Percentiles rank a stretch among this genome's conserved stretches.
Evolutionary conservation across 495 filamentous ascomycete genomes (phyloP).

Genomic region (Wilcoxina mikolae): DNA sequence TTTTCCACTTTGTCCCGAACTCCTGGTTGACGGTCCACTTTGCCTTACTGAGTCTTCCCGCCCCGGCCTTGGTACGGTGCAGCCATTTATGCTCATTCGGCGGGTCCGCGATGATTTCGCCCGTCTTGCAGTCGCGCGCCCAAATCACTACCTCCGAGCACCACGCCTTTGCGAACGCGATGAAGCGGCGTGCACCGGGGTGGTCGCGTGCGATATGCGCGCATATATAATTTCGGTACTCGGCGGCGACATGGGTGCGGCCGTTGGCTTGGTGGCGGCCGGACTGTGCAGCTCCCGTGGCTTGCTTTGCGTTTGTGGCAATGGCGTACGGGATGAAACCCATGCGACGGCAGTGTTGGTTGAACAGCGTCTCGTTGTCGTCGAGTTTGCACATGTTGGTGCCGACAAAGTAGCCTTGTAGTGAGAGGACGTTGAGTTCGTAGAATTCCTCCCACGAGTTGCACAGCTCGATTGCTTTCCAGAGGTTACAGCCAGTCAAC

Average conservation of each 20-base stretch:
- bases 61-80: constrained; percentile 32
- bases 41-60: constrained; percentile 33
- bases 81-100: constrained; percentile 36
- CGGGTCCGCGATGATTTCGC: constrained; percentile 34
- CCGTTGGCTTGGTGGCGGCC: constrained; percentile 29
- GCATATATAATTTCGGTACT: constrained; percentile 38
- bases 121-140: constrained; percentile 37
- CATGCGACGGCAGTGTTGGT: constrained; percentile 10
- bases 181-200: constrained; percentile 36
- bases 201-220: constrained; percentile 39
- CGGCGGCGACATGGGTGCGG: constrained; percentile 31
- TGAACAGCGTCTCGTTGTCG: not conserved
- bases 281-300: constrained; percentile 23
- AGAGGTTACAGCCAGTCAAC: constrained; percentile 38
- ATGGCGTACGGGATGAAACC: constrained; percentile 35
- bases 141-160: constrained; percentile 32
- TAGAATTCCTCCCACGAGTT: constrained; percentile 43
- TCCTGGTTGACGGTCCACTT: constrained; percentile 31
- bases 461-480: constrained; percentile 33
- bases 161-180: constrained; percentile 37
- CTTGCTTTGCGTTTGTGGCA: constrained; percentile 5
- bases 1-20: constrained; percentile 33
- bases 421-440: constrained; percentile 35
- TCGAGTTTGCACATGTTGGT: not conserved
- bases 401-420: constrained; percentile 35